Base-by-base conservation (phyloP, 441 rosid genomes). In the Erodium moschatum region DNA sequence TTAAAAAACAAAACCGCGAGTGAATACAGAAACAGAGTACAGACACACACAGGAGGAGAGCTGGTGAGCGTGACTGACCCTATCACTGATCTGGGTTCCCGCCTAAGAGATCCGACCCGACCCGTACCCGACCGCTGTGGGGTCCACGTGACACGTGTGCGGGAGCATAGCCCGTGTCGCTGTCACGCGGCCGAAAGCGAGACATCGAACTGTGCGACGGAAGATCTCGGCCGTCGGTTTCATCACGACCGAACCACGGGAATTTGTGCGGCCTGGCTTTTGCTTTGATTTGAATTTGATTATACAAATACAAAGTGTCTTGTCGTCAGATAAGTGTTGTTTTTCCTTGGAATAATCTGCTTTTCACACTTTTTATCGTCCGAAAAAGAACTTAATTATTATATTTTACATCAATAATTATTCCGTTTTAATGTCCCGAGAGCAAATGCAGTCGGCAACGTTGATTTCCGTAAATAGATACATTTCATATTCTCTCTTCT, bases 121-220 rank as follows among this genome's bases (percentile, higher is more conserved):
- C 77, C 60, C 56, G 67, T 64, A 60, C 64, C 33, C 31, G 19
- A 60, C n/a, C 35, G 8, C 3, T 6, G 63, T 6, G 64, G 87
- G 85, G 73, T 72, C 86, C 72, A 65, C 0, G 11, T 0, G 81
- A 76, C 89, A 86, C 82, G 86, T 77, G 33, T 15, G 19, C 4
- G 70, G 18, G 66, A 46, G 73, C 40, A 56, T 29, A 12, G 72
- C 77, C 72, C 70, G 42, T 68, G 85, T 85, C 84, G 74, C 82
- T 65, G 65, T 85, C 91, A 78, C 84, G 80, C 81, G 86, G 80
- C 90, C 86, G 83, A 82, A 88, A 88, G 89, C 73, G 79, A 71
- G 38, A 72, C 85, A 83, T 84, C 78, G 89, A 76, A 82, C 76
- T 69, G 72, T 73, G 87, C 78, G 94, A 65, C 56, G 65, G 35